Conservation (phyloP, 768 basidiomycete species). For the Aureoboletus auriporus region DNA sequence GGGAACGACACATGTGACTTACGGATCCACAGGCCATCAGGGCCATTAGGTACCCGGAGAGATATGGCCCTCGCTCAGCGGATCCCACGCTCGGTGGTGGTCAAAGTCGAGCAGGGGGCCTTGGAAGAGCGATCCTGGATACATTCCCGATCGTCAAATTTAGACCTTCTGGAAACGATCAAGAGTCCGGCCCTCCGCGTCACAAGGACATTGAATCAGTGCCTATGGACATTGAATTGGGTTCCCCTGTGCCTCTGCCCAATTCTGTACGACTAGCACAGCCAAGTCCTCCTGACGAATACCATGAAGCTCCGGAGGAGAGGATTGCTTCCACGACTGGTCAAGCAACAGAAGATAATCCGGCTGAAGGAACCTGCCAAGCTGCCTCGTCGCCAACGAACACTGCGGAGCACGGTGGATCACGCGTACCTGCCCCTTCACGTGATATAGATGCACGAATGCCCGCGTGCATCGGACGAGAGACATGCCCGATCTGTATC, state of each 20-base stretch:
- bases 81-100: slow-evolving; percentile 28
- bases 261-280: slow-evolving; percentile 11
- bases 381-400: background rate
- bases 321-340: background rate
- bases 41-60: slow-evolving; percentile 85
- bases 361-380: slow-evolving; percentile 6
- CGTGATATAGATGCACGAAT: slow-evolving; percentile 39
- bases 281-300: slow-evolving; percentile 1
- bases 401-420: background rate
- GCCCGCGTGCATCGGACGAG: slow-evolving; percentile 67
- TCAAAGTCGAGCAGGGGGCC: slow-evolving; percentile 75
- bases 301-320: background rate
- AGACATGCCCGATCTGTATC: slow-evolving; percentile 94
- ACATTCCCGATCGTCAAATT: slow-evolving; percentile 96
- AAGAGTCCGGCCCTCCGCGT: slow-evolving; percentile 4
- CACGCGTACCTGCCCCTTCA: background rate
- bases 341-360: slow-evolving; percentile 1
- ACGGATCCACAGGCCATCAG: slow-evolving; percentile 57
- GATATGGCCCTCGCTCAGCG: slow-evolving; percentile 74
- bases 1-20: background rate
- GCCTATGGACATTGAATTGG: background rate
- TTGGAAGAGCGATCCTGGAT: slow-evolving; percentile 90
- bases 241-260: background rate
- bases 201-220: slow-evolving; percentile 33
- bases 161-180: slow-evolving; percentile 31